These are phyloP conservation scores for Talaromyces wortmannii DNA, from an alignment of 495 filamentous ascomycete genomes.

Conservation along the genomic window DNA sequence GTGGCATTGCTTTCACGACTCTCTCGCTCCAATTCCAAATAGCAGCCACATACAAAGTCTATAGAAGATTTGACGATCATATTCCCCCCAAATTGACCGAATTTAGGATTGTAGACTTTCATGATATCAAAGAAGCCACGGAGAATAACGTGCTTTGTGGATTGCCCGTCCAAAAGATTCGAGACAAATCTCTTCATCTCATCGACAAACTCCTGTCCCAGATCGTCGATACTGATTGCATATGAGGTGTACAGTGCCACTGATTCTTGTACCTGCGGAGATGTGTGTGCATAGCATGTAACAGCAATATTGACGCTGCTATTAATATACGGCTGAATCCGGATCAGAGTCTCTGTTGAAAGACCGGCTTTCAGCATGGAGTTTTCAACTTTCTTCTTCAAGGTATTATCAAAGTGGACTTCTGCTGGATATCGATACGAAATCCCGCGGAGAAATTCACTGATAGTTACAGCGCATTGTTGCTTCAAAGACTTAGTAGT, in stretches of 20 bases:
- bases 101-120: neutral
- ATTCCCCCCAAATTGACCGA: neutral
- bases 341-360: neutral
- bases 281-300: too few relatives aligned
- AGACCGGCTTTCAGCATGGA: neutral
- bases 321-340: neutral
- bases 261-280: neutral
- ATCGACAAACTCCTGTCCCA: constrained; percentile 1
- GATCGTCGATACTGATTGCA: neutral
- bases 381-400: too few relatives aligned
- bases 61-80: neutral
- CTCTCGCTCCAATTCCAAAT: neutral
- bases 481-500: too few relatives aligned
- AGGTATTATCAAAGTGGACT: too few relatives aligned
- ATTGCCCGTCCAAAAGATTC: neutral
- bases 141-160: neutral
- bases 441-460: too few relatives aligned
- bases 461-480: too few relatives aligned
- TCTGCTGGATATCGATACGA: too few relatives aligned
- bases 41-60: neutral
- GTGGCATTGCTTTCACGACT: neutral
- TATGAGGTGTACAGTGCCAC: neutral
- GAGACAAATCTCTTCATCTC: neutral
- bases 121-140: neutral
- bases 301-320: neutral